These are phyloP conservation scores for Serendipita sp. DNA, from an alignment of 768 basidiomycete genomes.

Conservation along the genomic window DNA sequence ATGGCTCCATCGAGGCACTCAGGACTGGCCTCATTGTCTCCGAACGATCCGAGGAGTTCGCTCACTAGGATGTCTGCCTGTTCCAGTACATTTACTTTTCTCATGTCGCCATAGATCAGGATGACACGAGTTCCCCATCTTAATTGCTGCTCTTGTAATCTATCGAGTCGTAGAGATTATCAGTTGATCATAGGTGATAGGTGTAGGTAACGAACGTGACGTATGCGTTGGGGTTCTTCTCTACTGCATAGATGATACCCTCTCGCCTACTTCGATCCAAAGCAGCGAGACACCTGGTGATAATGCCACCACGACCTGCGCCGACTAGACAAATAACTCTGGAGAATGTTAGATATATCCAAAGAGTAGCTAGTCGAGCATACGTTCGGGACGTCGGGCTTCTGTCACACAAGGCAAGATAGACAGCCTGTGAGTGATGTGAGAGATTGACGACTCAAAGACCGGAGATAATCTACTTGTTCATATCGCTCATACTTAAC, in stretches of 20 bases:
- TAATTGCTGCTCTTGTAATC: constrained; percentile 67
- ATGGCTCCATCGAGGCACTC: constrained; percentile 95
- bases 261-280: constrained; percentile 46
- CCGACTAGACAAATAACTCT: constrained; percentile 86
- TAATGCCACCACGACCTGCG: constrained; percentile 86
- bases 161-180: constrained; percentile 20
- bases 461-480: constrained; percentile 33
- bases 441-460: neutral
- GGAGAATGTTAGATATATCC: neutral
- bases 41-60: constrained; percentile 92
- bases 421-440: constrained; percentile 45
- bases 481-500: constrained; percentile 94
- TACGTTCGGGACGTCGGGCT: constrained; percentile 46
- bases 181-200: neutral
- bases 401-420: constrained; percentile 60
- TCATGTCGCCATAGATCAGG: constrained; percentile 92
- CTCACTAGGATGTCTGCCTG: constrained; percentile 85
- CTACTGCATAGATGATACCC: constrained; percentile 69
- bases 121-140: constrained; percentile 73
- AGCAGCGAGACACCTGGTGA: constrained; percentile 68
- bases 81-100: constrained; percentile 65
- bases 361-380: constrained; percentile 18
- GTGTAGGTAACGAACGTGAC: constrained; percentile 53
- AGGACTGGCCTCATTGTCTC: constrained; percentile 95
- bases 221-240: constrained; percentile 93